Conservation (phyloP, 1,284 basidiomycete species). For the Rhodotorula sp. region DNA sequence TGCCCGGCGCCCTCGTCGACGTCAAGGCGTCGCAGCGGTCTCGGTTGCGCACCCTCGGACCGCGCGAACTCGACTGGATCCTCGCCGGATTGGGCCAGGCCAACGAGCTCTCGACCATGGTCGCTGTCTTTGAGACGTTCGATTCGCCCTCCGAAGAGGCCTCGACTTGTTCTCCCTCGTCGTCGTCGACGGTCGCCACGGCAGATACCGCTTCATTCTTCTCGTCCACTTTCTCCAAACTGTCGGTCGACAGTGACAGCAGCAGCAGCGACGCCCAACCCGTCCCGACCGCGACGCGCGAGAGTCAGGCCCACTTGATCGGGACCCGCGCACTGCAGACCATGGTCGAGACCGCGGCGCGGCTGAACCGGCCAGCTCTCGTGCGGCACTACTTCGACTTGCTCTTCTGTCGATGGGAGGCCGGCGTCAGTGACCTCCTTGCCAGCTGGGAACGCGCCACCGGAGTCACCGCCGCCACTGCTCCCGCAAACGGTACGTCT, state of each 20-base stretch:
- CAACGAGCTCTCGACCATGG: constrained; percentile 31
- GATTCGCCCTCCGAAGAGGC: constrained; percentile 16
- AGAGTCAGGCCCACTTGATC: constrained; percentile 24
- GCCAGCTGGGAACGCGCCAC: constrained; percentile 20
- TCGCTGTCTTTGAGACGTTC: constrained; percentile 36
- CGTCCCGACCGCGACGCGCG: not conserved
- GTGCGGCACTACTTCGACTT: constrained; percentile 37
- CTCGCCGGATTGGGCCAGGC: constrained; percentile 26
- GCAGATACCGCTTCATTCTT: not conserved
- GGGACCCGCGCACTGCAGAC: constrained; percentile 29
- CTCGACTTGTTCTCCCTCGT: not conserved
- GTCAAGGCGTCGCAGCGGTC: not conserved
- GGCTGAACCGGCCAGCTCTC: constrained; percentile 14
- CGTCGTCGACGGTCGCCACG: not conserved
- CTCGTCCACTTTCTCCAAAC: constrained; percentile 26
- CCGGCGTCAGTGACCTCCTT: constrained; percentile 9
- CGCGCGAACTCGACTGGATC: constrained; percentile 26
- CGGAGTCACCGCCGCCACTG: not conserved
- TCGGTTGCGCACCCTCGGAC: constrained; percentile 14
- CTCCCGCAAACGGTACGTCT: not conserved
- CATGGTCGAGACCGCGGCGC: constrained; percentile 26
- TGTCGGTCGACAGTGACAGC: constrained; percentile 12
- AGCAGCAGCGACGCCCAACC: not conserved
- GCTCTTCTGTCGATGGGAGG: constrained; percentile 29
- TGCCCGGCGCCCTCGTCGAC: constrained; percentile 29